Percentiles rank a stretch among this genome's conserved stretches.
Conservation (phyloP, 768 basidiomycete species). For the Hygrophorus russula region DNA sequence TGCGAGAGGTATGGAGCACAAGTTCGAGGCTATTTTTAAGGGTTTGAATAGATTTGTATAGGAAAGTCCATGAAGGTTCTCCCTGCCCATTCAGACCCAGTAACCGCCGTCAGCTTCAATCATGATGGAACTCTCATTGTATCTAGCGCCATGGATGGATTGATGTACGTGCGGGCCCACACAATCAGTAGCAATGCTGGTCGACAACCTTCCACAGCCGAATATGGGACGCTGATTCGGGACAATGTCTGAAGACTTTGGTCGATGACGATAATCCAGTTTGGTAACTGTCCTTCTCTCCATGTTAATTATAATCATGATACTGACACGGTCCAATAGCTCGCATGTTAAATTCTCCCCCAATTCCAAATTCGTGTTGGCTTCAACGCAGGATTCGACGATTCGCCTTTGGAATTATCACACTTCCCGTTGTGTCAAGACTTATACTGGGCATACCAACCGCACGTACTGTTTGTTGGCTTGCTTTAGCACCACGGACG, state of each 20-base stretch:
- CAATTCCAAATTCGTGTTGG: slow-evolving; percentile 82
- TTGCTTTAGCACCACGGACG: slow-evolving; percentile 48
- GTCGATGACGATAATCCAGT: slow-evolving; percentile 96
- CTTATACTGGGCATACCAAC: slow-evolving; percentile 80
- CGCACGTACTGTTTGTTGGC: slow-evolving; percentile 73
- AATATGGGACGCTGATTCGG: slow-evolving; percentile 94
- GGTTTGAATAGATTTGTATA: slow-evolving; percentile 16
- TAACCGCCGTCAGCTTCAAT: slow-evolving; percentile 90
- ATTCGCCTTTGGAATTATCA: slow-evolving; percentile 94
- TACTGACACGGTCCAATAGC: slow-evolving; percentile 23
- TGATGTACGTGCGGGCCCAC: slow-evolving; percentile 56
- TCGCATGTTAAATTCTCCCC: slow-evolving; percentile 88
- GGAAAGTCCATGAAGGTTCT: slow-evolving; percentile 80
- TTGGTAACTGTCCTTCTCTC: slow-evolving; percentile 34
- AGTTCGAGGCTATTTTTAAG: background rate
- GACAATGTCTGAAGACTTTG: slow-evolving; percentile 94
- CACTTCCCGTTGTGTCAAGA: slow-evolving; percentile 84
- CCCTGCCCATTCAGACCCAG: slow-evolving; percentile 95
- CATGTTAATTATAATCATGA: background rate
- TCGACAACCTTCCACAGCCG: slow-evolving; percentile 42
- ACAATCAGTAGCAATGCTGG: slow-evolving; percentile 3
- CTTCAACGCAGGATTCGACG: slow-evolving; percentile 89
- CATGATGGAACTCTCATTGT: slow-evolving; percentile 91
- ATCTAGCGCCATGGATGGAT: slow-evolving; percentile 92
- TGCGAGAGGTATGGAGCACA: slow-evolving; percentile 49